Base-by-base conservation (phyloP, 2,329 filamentous ascomycete species). In the Aspergillus oerlinghausenensis region DNA sequence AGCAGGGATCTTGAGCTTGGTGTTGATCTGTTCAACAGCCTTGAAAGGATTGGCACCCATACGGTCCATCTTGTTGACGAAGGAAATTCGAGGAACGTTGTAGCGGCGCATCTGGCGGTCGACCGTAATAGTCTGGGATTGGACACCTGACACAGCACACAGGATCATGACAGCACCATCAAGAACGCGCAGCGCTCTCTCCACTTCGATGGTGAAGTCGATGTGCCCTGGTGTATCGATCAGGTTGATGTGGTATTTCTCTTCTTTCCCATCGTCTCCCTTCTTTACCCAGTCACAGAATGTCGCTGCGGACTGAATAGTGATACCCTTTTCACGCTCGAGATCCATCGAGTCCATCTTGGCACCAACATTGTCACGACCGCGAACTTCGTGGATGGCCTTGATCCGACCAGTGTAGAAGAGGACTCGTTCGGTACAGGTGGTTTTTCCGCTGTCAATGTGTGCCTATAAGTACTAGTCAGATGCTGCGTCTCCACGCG, bases 261-360 rank as follows among this genome's bases (percentile, higher is more conserved):
- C 87, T 52, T 97, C 91, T 70, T 89, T 84, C 64, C 89, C 89
- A 62, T 93, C 79, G 53, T 70, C 63, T 67, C 90, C 87, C 75
- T 85, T 87, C 80, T 96, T 97, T 64, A 88, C 79, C 94, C 94
- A 99, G 77, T 99, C 92, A 75, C 91, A 96, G 75, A 96, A 99
- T 0, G 94, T 99, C 25, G 94, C 94, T 10, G 94, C 94, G 65
- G 93, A 97, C 76, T 99, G 93, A 70, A 99, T 99, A 56, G 94
- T 99, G 74, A 99, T 99, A 68, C 94, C 94, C 80, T 97, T 96
- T 75, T 97, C 94, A 76, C 94, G 84, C 79, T 99, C 94, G 65
- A 99, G 82, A 67, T 99, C 94, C 94, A 99, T 99, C 26, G 92
- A 97, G 80, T 99, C 94, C 94, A 99, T 99, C 81, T 99, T 99